Evolutionary conservation across 1,139 yeast species (phyloP).

Genomic region (Geotrichum histeridarum): DNA sequence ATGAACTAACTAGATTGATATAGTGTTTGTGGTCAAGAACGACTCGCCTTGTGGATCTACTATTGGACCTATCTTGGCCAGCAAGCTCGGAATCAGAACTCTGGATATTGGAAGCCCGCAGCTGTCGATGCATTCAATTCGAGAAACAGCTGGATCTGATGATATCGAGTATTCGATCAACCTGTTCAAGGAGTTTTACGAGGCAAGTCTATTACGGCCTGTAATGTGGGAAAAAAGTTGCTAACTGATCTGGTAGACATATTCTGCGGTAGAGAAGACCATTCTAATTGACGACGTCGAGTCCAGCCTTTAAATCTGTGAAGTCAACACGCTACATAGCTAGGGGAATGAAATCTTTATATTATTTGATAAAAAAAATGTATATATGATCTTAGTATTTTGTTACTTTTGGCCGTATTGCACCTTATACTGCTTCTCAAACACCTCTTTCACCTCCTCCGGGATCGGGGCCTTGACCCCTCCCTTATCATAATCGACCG

Average conservation of each 20-base stretch:
- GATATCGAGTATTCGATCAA: constrained; percentile 62
- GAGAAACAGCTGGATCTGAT: constrained; percentile 85
- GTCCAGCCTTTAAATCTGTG: constrained; percentile 18
- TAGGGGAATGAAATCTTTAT: constrained; percentile 25
- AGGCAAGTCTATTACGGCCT: not conserved
- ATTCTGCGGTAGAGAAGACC: constrained; percentile 1
- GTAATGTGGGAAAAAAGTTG: not conserved
- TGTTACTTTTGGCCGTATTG: not conserved
- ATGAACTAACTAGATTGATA: constrained; percentile 43
- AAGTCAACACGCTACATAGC: too few species aligned
- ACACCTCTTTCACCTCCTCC: constrained; percentile 20
- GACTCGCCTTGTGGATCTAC: constrained; percentile 96
- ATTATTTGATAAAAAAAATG: not conserved
- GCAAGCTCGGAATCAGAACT: constrained; percentile 83
- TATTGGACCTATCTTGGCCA: constrained; percentile 88
- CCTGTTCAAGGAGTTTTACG: constrained; percentile 57
- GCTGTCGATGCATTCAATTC: constrained; percentile 88
- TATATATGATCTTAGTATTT: not conserved
- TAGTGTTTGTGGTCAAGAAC: constrained; percentile 77
- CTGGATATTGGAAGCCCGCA: constrained; percentile 93
- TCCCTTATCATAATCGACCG: constrained; percentile 34
- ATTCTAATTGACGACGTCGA: constrained; percentile 1
- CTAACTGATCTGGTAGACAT: not conserved
- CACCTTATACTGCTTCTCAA: constrained; percentile 14
- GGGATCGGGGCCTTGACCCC: constrained; percentile 36